phyloP scores from a whole-genome alignment of 805 yeast species.

The Schizosaccharomyces octosporus region DNA sequence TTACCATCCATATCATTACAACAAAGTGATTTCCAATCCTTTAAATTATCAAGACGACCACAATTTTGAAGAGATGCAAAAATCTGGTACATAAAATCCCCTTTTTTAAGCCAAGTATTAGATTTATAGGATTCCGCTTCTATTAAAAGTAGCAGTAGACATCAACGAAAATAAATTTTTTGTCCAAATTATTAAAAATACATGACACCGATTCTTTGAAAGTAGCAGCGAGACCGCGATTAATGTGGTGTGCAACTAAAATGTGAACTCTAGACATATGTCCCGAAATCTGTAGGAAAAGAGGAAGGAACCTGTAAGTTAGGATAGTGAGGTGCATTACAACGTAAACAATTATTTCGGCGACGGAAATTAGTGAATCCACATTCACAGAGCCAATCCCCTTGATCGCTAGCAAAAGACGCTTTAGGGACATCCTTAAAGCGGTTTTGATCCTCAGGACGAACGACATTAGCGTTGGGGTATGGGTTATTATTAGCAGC shows the following conservation, averaged over 20 bases:
- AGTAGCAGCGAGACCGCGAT: too few relatives aligned
- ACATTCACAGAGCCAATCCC: conserved; percentile 2
- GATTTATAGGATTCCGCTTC: too few relatives aligned
- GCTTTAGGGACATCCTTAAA: background rate
- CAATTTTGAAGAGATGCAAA: too few relatives aligned
- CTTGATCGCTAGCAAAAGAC: background rate
- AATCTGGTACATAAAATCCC: too few relatives aligned
- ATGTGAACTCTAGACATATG: background rate
- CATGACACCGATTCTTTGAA: too few relatives aligned
- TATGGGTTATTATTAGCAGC: background rate
- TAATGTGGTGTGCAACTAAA: background rate
- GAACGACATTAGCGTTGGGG: background rate
- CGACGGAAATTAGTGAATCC: conserved; percentile 1
- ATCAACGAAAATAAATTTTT: too few relatives aligned
- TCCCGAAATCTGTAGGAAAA: background rate
- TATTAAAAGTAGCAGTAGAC: too few relatives aligned
- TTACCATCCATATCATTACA: too few relatives aligned
- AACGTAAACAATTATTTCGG: background rate
- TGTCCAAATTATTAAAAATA: too few relatives aligned
- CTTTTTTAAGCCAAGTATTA: too few relatives aligned
- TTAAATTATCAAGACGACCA: too few relatives aligned
- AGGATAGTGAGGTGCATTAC: background rate
- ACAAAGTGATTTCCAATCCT: too few relatives aligned
- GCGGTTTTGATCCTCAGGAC: background rate
- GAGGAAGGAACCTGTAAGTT: background rate